A percentile compares a stretch with the other conserved stretches of the same genome.
Evolutionary conservation across 805 yeast species (phyloP).

Genomic region (Huiozyma naganishii): DNA sequence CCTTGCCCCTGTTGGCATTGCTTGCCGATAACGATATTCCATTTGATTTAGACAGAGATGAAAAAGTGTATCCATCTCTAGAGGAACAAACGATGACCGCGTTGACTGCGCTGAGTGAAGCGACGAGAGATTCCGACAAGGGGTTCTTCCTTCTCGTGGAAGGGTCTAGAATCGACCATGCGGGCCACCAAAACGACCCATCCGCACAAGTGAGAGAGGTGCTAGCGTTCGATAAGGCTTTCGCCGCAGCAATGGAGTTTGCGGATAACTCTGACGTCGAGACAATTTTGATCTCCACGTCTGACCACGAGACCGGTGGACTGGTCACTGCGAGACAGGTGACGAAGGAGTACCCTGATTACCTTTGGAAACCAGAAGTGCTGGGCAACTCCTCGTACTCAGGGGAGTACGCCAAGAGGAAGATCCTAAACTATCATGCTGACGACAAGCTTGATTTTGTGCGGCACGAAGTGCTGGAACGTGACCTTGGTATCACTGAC

Average conservation of each 20-base stretch:
- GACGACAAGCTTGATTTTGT: conserved; percentile 33
- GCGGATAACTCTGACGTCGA: conserved; percentile 61
- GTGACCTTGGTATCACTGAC: conserved; percentile 58
- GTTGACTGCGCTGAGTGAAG: conserved; percentile 51
- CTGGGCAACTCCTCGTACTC: conserved; percentile 61
- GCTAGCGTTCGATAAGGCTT: conserved; percentile 76
- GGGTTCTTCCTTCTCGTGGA: conserved; percentile 84
- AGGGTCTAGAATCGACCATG: conserved; percentile 92
- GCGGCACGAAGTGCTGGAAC: conserved; percentile 41
- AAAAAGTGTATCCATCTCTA: conserved; percentile 55
- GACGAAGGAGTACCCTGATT: conserved; percentile 62
- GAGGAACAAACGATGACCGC: conserved; percentile 74
- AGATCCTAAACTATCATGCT: conserved; percentile 31
- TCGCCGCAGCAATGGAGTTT: conserved; percentile 60
- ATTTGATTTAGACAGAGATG: conserved; percentile 68
- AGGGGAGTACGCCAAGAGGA: conserved; percentile 53
- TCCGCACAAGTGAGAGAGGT: conserved; percentile 91
- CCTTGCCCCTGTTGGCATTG: conserved; percentile 67
- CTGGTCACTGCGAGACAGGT: conserved; percentile 78
- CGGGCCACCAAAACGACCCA: conserved; percentile 90
- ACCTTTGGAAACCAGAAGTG: conserved; percentile 77
- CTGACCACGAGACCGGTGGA: conserved; percentile 97
- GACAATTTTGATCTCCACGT: conserved; percentile 69
- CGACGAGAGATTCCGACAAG: conserved; percentile 59
- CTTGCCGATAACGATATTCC: conserved; percentile 74